phyloP scores from a whole-genome alignment of 2,329 filamentous ascomycete species.

The Samsoniella hepiali region DNA sequence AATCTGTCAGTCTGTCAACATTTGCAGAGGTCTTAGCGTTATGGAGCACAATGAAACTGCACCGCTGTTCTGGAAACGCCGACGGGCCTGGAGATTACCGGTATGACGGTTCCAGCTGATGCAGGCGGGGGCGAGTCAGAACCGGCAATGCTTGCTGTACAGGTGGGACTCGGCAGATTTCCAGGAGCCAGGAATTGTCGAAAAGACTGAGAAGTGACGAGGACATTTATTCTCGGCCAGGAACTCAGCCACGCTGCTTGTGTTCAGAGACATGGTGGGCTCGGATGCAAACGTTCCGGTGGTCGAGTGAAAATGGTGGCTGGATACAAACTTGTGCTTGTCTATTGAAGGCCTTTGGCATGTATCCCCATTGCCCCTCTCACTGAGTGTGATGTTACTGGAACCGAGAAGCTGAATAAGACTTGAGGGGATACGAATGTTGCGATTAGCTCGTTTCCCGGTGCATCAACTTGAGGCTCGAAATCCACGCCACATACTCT shows the following conservation, averaged over 20 bases:
- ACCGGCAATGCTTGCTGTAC: background rate
- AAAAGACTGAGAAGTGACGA: background rate
- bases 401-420: no score
- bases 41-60: conserved; percentile 1
- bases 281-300: conserved; percentile 6
- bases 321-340: background rate
- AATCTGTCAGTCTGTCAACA: background rate
- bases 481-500: background rate
- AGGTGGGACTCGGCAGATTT: conserved; percentile 15
- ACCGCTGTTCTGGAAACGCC: background rate
- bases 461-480: background rate
- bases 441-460: background rate
- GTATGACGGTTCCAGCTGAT: background rate
- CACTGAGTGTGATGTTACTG: no score
- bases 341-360: no score
- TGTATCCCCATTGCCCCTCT: no score
- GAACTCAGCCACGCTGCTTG: background rate
- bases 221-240: background rate
- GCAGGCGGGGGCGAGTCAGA: background rate
- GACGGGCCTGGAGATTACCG: background rate
- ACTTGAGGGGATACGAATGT: no score
- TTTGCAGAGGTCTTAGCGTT: background rate
- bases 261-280: conserved; percentile 10
- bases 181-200: background rate
- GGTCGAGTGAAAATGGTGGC: background rate